A percentile compares a stretch with the other conserved stretches of the same genome.
These are phyloP conservation scores for Viridothelium virens DNA, from an alignment of 495 filamentous ascomycete species.

Conservation along the genomic window DNA sequence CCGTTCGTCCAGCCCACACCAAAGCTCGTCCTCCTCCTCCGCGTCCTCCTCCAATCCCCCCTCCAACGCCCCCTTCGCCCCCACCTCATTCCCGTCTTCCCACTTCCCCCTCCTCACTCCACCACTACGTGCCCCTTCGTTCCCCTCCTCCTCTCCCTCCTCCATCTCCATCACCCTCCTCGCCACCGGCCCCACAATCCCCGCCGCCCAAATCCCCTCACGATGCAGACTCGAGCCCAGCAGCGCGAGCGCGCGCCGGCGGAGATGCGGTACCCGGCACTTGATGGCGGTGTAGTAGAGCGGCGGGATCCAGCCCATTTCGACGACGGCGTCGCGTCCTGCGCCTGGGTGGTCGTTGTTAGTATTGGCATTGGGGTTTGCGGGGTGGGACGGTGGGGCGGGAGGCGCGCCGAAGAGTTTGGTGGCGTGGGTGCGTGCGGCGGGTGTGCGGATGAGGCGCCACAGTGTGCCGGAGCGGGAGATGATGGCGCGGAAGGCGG, in stretches of 20 bases:
- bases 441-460: no score
- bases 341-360: no score
- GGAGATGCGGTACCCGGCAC: slow-evolving; percentile 45
- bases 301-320: slow-evolving; percentile 45
- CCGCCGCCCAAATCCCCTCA: slow-evolving; percentile 46
- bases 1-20: not conserved
- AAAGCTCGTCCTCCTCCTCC: not conserved
- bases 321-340: slow-evolving; percentile 34
- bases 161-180: slow-evolving; percentile 36
- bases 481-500: no score
- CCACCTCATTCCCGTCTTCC: no score
- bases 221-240: slow-evolving; percentile 38
- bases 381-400: no score
- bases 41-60: not conserved
- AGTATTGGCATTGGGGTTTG: no score
- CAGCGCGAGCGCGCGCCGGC: slow-evolving; percentile 40
- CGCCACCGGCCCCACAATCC: slow-evolving; percentile 26
- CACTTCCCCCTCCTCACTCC: no score
- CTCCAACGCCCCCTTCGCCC: no score
- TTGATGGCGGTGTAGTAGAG: slow-evolving; percentile 49
- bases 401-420: no score
- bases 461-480: no score
- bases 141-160: slow-evolving; percentile 27
- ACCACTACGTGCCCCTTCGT: no score
- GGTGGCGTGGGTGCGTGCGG: no score